phyloP scores from a whole-genome alignment of 1,139 yeast genomes.

The Kurtzmaniella quercitrusa region DNA sequence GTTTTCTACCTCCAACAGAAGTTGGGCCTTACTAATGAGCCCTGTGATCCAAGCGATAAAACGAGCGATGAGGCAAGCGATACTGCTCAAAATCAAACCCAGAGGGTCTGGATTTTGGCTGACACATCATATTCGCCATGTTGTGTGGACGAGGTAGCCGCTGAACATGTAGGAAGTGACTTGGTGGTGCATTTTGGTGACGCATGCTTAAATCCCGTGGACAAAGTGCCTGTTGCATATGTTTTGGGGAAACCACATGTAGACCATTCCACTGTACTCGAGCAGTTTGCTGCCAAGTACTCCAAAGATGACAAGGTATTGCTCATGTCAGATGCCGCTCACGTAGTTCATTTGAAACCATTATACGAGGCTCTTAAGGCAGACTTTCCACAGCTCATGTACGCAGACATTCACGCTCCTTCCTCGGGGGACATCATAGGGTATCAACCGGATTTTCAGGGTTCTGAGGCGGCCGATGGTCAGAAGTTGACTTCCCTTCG shows the following conservation, averaged over 20 bases:
- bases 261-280: constrained; percentile 28
- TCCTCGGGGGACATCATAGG: constrained; percentile 39
- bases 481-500: constrained; percentile 15
- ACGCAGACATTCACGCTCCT: constrained; percentile 40
- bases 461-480: constrained; percentile 1
- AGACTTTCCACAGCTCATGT: constrained; percentile 40
- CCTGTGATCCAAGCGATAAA: background rate
- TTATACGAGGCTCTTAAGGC: constrained; percentile 29
- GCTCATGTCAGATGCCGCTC: constrained; percentile 67
- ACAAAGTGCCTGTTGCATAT: constrained; percentile 67
- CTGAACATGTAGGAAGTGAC: constrained; percentile 86
- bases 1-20: constrained; percentile 44
- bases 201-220: constrained; percentile 82
- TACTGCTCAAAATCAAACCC: constrained; percentile 8
- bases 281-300: constrained; percentile 28
- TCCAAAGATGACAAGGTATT: constrained; percentile 38
- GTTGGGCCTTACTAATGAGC: constrained; percentile 11
- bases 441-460: constrained; percentile 19
- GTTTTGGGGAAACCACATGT: constrained; percentile 67
- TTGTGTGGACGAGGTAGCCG: constrained; percentile 96
- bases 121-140: constrained; percentile 95
- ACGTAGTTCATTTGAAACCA: constrained; percentile 37
- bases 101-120: constrained; percentile 70
- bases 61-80: background rate
- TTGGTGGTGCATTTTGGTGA: constrained; percentile 91